Conservation (phyloP, 495 filamentous ascomycete genomes). For the Achaetomiella virescens region DNA sequence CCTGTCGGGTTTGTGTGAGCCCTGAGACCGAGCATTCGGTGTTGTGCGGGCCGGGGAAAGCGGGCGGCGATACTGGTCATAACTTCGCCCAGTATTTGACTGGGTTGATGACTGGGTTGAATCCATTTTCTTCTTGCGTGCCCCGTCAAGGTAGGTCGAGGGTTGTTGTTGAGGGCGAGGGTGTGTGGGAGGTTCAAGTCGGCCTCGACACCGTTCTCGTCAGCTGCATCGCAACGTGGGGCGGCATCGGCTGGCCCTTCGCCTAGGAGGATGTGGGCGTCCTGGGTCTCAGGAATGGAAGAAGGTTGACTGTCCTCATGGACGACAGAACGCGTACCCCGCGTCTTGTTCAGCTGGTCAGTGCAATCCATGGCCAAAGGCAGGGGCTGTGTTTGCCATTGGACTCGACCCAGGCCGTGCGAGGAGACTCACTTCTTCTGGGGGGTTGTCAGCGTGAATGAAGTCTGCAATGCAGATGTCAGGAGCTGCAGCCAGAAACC, state of each 20-base stretch:
- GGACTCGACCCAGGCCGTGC: neutral
- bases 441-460: neutral
- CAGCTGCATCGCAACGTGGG: neutral
- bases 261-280: neutral
- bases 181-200: conserved; percentile 1
- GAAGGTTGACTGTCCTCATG: neutral
- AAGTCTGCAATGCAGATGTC: neutral
- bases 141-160: neutral
- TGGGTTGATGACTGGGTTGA: conserved; percentile 38
- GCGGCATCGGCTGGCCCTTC: neutral
- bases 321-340: conserved; percentile 14
- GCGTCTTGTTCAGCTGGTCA: conserved; percentile 24
- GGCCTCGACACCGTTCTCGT: neutral
- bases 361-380: conserved; percentile 20
- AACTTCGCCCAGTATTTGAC: conserved; percentile 40
- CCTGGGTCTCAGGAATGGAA: conserved; percentile 10
- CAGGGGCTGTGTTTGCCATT: conserved; percentile 7
- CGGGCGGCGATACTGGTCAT: conserved; percentile 28
- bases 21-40: neutral
- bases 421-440: conserved; percentile 3
- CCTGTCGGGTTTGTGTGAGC: neutral
- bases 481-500: neutral
- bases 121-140: conserved; percentile 19
- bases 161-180: neutral
- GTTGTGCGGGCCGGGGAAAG: conserved; percentile 9